These are phyloP conservation scores for Scutellospora calospora DNA, from an alignment of 371 early-diverging fungal genomes.

Conservation along the genomic window DNA sequence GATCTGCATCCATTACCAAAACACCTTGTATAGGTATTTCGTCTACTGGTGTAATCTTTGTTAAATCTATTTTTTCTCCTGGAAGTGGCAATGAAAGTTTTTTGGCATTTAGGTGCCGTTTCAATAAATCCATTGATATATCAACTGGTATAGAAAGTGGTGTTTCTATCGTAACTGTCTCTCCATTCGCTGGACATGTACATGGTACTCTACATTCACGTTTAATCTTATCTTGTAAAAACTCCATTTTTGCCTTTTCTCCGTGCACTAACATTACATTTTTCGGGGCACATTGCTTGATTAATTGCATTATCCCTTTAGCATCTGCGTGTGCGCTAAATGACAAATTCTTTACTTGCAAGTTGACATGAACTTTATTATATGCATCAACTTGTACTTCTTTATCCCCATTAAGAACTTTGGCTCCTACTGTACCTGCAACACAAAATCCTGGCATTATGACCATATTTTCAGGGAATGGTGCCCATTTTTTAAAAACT, in stretches of 20 bases:
- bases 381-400: slow-evolving; percentile 81
- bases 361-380: slow-evolving; percentile 83
- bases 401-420: slow-evolving; percentile 91
- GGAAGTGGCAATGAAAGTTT: not conserved
- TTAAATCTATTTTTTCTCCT: slow-evolving; percentile 20
- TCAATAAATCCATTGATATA: slow-evolving; percentile 62
- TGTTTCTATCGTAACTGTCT: slow-evolving; percentile 73
- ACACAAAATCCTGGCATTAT: slow-evolving; percentile 96
- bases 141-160: slow-evolving; percentile 64
- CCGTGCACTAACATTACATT: slow-evolving; percentile 99
- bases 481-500: slow-evolving; percentile 91
- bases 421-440: slow-evolving; percentile 95
- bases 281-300: slow-evolving; percentile 90
- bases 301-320: slow-evolving; percentile 97
- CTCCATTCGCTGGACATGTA: slow-evolving; percentile 91
- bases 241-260: slow-evolving; percentile 91
- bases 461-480: slow-evolving; percentile 90
- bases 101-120: slow-evolving; percentile 53
- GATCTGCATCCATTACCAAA: slow-evolving; percentile 54
- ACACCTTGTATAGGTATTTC: slow-evolving; percentile 53
- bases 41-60: slow-evolving; percentile 48
- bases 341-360: slow-evolving; percentile 94
- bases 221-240: slow-evolving; percentile 84
- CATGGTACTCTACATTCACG: slow-evolving; percentile 87
- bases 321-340: slow-evolving; percentile 99